These are phyloP conservation scores for Rehmannia glutinosa DNA, from an alignment of 257 asterid species.

Conservation along the genomic window DNA sequence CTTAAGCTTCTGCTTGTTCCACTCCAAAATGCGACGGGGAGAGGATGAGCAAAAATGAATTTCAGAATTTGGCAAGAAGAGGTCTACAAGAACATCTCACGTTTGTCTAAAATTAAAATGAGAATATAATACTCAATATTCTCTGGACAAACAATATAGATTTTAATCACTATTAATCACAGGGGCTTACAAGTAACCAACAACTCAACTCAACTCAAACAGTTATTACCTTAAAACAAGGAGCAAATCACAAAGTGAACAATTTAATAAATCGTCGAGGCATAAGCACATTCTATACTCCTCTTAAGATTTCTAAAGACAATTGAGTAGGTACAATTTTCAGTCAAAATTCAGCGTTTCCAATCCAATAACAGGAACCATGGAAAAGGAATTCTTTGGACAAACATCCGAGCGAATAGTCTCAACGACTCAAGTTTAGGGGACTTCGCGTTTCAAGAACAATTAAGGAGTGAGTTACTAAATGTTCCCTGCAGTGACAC, in stretches of 20 bases:
- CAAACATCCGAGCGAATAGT: neutral
- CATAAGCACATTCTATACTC: neutral
- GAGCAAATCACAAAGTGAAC: neutral
- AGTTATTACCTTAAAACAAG: neutral
- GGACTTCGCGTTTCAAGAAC: neutral
- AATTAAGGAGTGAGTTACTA: neutral
- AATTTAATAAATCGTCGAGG: neutral
- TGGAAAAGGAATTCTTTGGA: neutral
- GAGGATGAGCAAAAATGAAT: too few relatives aligned
- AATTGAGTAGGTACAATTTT: neutral
- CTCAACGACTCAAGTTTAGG: too few relatives aligned
- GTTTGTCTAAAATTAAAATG: too few relatives aligned
- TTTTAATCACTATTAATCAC: neutral
- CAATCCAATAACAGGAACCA: neutral
- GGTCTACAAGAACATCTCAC: too few relatives aligned
- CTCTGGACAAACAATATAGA: neutral
- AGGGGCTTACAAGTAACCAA: neutral
- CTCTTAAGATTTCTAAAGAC: neutral
- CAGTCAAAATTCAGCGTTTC: neutral
- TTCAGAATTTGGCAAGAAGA: too few relatives aligned
- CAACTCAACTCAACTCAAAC: neutral
- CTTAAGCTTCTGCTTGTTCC: too few relatives aligned
- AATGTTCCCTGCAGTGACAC: neutral
- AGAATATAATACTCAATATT: too few relatives aligned
- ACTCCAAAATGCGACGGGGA: too few relatives aligned